Evolutionary conservation across 139 green algal genomes (phyloP).

Genomic region (Closterium sp.): DNA sequence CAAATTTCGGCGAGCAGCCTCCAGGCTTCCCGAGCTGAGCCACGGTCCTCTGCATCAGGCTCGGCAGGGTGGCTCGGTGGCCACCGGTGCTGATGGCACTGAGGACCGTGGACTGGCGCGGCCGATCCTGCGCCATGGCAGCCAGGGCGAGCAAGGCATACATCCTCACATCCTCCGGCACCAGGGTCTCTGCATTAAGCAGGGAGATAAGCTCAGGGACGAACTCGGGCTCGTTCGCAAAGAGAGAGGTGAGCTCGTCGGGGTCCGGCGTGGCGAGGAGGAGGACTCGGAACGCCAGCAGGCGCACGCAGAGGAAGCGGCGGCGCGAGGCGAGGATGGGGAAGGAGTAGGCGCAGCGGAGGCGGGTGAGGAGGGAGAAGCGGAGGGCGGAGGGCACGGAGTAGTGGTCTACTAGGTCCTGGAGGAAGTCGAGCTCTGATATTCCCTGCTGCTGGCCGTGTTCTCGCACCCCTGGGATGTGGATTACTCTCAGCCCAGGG

Average conservation of each 20-base stretch:
- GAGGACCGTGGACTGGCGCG: constrained; percentile 67
- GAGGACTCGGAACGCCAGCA: constrained; percentile 77
- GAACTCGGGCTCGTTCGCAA: constrained; percentile 71
- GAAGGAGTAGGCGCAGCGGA: constrained; percentile 65
- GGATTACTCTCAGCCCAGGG: constrained; percentile 56
- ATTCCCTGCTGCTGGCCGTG: constrained; percentile 51
- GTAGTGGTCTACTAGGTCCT: constrained; percentile 65
- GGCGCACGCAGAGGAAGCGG: constrained; percentile 61
- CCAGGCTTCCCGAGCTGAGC: background rate
- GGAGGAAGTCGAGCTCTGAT: constrained; percentile 63
- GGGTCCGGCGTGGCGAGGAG: constrained; percentile 63
- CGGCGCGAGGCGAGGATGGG: constrained; percentile 60
- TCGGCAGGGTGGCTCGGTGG: constrained; percentile 71
- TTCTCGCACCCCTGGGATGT: constrained; percentile 52
- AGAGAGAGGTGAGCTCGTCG: constrained; percentile 70
- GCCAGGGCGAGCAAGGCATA: constrained; percentile 67
- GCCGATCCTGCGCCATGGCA: constrained; percentile 75
- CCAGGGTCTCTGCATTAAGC: constrained; percentile 58
- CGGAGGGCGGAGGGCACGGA: constrained; percentile 64
- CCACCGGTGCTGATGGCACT: constrained; percentile 68
- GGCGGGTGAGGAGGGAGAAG: constrained; percentile 67
- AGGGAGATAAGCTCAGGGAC: constrained; percentile 75
- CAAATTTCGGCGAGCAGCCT: constrained; percentile 54
- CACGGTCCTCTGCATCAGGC: constrained; percentile 70
- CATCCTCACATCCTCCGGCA: constrained; percentile 70